Base-by-base conservation (phyloP, 1,284 basidiomycete genomes). In the Cutaneotrichosporon sp. region DNA sequence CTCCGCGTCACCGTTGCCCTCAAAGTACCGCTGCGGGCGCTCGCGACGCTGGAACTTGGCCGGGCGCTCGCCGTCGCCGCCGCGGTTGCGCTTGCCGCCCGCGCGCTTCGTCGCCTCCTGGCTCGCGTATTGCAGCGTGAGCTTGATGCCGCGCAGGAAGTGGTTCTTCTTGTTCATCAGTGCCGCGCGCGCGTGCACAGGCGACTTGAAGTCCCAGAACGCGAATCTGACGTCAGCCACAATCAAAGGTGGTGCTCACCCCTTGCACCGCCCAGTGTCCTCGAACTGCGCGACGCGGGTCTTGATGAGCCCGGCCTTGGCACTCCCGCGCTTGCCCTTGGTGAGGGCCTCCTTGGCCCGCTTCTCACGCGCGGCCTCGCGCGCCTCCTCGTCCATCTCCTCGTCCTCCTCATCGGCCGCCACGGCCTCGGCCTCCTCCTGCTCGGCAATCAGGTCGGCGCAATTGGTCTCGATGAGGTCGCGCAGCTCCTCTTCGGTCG, bases 251-350 rank as follows among this genome's bases (percentile, higher is more conserved):
- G 5, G 50, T 25, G 78, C 84, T 67, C 74, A 97, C 91, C 95
- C 95, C 84, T 98, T 99, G 80, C 95, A 98, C 65, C 88, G 83
- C 7, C 93, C 93, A 58, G 86, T 90, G 77, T 98, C 95, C 76
- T 98, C 92, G 69, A 99, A 99, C 18, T 93, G 94, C 2, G 92
- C 94, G 84, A 99, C 84, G 4, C 95, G 87, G 29, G 98, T 83
- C 76, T 94, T 94, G 65, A 91, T 86, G 79, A 98, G 87, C 78
- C 92, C 94, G 27, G 79, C 79, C 56, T 79, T 78, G 65, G 85
- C 84, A 14, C 76, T 74, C 13, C 73, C 71, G 65, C 67, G 54
- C n/a, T 33, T 43, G 18, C 52, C 33, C 10, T 57, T 54, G 8
- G 63, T 65, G 22, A 74, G 66, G 46, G 72, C 73, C 4, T 68